These are phyloP conservation scores for Tremellales sp. DNA, from an alignment of 1,284 basidiomycete genomes.

Conservation along the genomic window DNA sequence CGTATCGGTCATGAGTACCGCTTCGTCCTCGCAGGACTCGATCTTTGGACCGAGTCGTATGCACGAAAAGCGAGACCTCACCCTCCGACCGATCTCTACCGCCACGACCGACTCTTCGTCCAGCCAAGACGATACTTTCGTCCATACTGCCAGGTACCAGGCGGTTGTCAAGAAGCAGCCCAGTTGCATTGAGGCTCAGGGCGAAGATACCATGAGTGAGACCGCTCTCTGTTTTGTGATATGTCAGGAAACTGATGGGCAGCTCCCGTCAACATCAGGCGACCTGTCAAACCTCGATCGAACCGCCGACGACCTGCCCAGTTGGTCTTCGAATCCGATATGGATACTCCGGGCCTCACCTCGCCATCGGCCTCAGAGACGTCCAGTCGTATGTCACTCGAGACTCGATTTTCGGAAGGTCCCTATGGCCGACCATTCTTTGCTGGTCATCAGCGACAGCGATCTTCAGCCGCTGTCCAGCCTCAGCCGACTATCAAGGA, in stretches of 20 bases:
- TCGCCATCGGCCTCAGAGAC: slow-evolving; percentile 37
- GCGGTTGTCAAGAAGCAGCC: background rate
- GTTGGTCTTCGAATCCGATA: slow-evolving; percentile 13
- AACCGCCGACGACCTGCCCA: slow-evolving; percentile 22
- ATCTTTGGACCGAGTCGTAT: background rate
- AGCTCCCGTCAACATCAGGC: slow-evolving; percentile 20
- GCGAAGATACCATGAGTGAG: background rate
- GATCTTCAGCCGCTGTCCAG: slow-evolving; percentile 30
- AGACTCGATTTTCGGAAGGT: slow-evolving; percentile 26
- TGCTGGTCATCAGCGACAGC: slow-evolving; percentile 27
- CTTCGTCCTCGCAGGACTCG: slow-evolving; percentile 8
- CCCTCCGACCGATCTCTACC: slow-evolving; percentile 27
- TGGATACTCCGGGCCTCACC: slow-evolving; percentile 32
- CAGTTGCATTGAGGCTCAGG: background rate
- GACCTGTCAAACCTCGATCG: slow-evolving; percentile 18
- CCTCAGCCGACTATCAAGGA: slow-evolving; percentile 37
- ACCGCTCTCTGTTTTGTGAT: background rate
- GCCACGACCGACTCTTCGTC: slow-evolving; percentile 16
- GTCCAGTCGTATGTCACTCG: slow-evolving; percentile 34
- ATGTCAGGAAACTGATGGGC: slow-evolving; percentile 25
- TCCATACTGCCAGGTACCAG: slow-evolving; percentile 12
- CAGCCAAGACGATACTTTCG: slow-evolving; percentile 29
- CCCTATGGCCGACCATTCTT: slow-evolving; percentile 10
- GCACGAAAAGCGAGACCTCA: slow-evolving; percentile 12
- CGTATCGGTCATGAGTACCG: slow-evolving; percentile 20